These are phyloP conservation scores for Dendryphion nanum DNA, from an alignment of 2,329 filamentous ascomycete species.

Conservation along the genomic window DNA sequence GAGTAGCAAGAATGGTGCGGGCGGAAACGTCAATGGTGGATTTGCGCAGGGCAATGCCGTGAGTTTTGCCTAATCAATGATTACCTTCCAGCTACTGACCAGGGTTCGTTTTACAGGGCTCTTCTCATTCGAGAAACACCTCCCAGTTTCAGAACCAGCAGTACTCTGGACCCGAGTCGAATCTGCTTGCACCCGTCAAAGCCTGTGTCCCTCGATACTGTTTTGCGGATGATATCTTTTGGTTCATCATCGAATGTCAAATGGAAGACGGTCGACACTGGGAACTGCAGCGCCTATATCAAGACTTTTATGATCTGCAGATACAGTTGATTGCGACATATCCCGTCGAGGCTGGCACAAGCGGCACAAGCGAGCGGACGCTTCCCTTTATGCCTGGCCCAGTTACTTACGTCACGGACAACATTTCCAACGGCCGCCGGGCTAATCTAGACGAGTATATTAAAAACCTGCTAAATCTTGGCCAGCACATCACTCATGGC, in stretches of 20 bases:
- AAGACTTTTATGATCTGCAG: constrained; percentile 99
- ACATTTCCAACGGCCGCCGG: constrained; percentile 88
- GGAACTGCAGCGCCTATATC: constrained; percentile 92
- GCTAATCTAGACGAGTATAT: constrained; percentile 95
- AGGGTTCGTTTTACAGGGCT: constrained; percentile 9
- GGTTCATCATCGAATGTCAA: constrained; percentile 92
- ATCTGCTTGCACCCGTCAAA: constrained; percentile 70
- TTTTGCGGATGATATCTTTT: constrained; percentile 97
- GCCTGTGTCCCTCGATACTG: constrained; percentile 90
- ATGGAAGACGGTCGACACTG: constrained; percentile 89
- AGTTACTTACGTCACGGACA: constrained; percentile 96
- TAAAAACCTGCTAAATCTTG: constrained; percentile 82
- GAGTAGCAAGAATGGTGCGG: constrained; percentile 40
- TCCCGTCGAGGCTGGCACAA: constrained; percentile 88
- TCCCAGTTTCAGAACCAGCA: constrained; percentile 44
- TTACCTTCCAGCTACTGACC: constrained; percentile 11
- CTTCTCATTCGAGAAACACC: constrained; percentile 33
- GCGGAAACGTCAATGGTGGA: constrained; percentile 20
- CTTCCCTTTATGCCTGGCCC: constrained; percentile 97
- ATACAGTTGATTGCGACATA: constrained; percentile 91
- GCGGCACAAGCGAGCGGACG: constrained; percentile 69
- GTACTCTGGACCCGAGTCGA: constrained; percentile 36
- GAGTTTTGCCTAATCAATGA: constrained; percentile 24
- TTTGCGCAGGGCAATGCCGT: constrained; percentile 28
- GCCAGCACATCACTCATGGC: constrained; percentile 79